Evolutionary conservation across 768 basidiomycete species (phyloP).

Genomic region (Rhizopogon vulgaris): DNA sequence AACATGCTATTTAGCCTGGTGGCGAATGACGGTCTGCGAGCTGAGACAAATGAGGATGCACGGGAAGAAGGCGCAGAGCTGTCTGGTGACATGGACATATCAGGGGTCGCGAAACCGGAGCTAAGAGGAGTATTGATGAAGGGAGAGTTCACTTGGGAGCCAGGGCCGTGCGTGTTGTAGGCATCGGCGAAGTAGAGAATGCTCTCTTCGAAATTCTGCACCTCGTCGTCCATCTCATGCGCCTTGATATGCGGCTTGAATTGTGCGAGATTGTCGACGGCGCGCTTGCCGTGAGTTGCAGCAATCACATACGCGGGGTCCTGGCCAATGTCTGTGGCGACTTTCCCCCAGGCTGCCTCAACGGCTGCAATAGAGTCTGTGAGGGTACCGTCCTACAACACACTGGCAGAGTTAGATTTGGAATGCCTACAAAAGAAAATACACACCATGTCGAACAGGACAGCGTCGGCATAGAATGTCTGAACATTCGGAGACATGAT

Average conservation of each 20-base stretch:
- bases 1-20: slow-evolving; percentile 35
- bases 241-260: slow-evolving; percentile 51
- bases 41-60: slow-evolving; percentile 32
- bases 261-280: slow-evolving; percentile 63
- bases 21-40: slow-evolving; percentile 44
- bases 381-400: slow-evolving; percentile 56
- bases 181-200: slow-evolving; percentile 67
- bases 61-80: slow-evolving; percentile 39
- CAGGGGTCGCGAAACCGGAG: slow-evolving; percentile 38
- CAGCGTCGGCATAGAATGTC: slow-evolving; percentile 49
- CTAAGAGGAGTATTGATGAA: slow-evolving; percentile 13
- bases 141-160: slow-evolving; percentile 17
- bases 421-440: background rate
- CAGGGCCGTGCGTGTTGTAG: slow-evolving; percentile 37
- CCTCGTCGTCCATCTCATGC: slow-evolving; percentile 53
- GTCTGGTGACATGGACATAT: slow-evolving; percentile 27
- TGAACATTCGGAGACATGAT: slow-evolving; percentile 21
- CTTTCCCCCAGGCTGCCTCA: slow-evolving; percentile 71
- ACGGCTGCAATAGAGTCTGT: slow-evolving; percentile 71
- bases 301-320: slow-evolving; percentile 64
- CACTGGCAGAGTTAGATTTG: slow-evolving; percentile 20
- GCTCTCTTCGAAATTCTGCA: slow-evolving; percentile 55
- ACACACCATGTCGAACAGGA: slow-evolving; percentile 63
- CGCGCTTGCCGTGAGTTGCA: slow-evolving; percentile 75
- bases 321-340: slow-evolving; percentile 62